Base-by-base conservation (phyloP, 345 rosid genomes). In the Moricandia moricandioides region DNA sequence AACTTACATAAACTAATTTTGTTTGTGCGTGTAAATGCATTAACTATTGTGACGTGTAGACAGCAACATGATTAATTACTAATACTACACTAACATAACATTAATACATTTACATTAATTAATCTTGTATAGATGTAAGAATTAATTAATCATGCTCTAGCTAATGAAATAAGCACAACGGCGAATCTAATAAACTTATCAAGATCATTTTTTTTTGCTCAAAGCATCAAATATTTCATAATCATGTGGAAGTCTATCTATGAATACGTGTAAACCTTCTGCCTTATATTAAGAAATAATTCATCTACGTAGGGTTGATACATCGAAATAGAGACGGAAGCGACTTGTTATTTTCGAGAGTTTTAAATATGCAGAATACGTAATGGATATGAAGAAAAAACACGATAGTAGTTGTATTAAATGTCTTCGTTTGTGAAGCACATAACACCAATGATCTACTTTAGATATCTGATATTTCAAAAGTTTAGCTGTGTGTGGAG, bases 11-110 rank as follows among this genome's bases (percentile, higher is more conserved):
- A 14, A 58, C 61, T 47, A 52, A n/a, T 70, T 65, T 71, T 77
- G 72, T 77, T 69, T 54, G 51, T 62, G 70, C 16, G 54, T 56
- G 76, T 43, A 76, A 21, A 70, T 45, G 67, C 67, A 65, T 68
- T 30, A 37, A 37, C 8, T 29, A 63, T 31, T 29, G 13, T 60
- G 63, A 35, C 40, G 56, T 14, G 35, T 65, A 16, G 2, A 27
- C 47, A 37, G 16, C 61, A 37, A 8, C 57, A 61, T 59, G 24
- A 30, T 56, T 21, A n/a, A n/a, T n/a, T 21, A 21, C 1, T 21
- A 21, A 21, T 21, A 21, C 24, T 21, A 29, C 31, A 29, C 31
- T 29, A 26, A 56, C 56, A 43, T 40, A 43, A 5, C 17, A 47
- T n/a, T 33, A 27, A 11, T 56, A 34, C 45, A 35, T 60, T 33